These are phyloP conservation scores for Aspergillus costaricaensis DNA, from an alignment of 2,329 filamentous ascomycete species.

Conservation along the genomic window DNA sequence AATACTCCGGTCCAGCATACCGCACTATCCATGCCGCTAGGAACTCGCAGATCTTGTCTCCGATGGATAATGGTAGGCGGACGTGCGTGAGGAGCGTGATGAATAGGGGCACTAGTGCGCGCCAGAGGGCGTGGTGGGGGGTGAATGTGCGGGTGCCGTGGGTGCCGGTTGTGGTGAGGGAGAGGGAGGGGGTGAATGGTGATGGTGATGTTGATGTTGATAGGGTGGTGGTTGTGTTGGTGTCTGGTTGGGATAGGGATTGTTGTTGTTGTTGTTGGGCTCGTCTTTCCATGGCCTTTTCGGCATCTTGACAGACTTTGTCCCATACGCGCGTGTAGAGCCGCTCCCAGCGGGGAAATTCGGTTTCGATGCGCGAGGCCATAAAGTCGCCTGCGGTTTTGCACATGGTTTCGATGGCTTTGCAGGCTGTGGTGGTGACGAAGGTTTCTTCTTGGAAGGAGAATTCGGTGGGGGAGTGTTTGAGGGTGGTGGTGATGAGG, in stretches of 20 bases:
- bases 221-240: constrained; percentile 17
- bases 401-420: constrained; percentile 69
- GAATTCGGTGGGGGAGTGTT: constrained; percentile 22
- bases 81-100: constrained; percentile 43
- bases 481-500: constrained; percentile 46
- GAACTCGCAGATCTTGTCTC: constrained; percentile 44
- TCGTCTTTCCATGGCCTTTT: constrained; percentile 38
- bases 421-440: constrained; percentile 68
- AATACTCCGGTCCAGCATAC: constrained; percentile 39
- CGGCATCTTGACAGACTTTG: constrained; percentile 40
- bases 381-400: constrained; percentile 78
- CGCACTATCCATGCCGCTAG: constrained; percentile 39
- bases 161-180: constrained; percentile 20
- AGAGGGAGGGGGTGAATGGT: constrained; percentile 23
- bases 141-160: constrained; percentile 38
- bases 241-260: neutral
- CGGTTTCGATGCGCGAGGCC: constrained; percentile 69
- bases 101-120: constrained; percentile 41
- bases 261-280: constrained; percentile 25
- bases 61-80: constrained; percentile 41
- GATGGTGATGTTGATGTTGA: constrained; percentile 9
- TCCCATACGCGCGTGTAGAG: constrained; percentile 44
- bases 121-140: constrained; percentile 43
- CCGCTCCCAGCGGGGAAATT: constrained; percentile 55
- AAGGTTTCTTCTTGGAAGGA: constrained; percentile 44